Evolutionary conservation across 225 moss, liverwort and hornwort species (phyloP), one percentile per base, ranked within the genome.

Genomic region (Bryoerythrophyllum caledonicum): DNA sequence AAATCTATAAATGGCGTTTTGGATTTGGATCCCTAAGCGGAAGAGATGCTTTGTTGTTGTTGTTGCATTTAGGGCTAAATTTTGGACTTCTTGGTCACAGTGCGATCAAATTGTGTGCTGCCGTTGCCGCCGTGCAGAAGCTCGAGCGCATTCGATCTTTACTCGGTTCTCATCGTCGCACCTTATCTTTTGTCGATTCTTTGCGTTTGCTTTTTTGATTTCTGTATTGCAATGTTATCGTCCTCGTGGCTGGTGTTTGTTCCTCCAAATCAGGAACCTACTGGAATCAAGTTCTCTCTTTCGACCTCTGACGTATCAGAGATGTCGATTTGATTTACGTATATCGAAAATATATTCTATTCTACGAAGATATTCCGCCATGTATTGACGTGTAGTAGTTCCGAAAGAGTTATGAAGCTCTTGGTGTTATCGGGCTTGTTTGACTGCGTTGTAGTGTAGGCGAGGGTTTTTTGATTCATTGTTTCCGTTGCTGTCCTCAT

Each of bases 71-170:
- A 53, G 21, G 10, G 23, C 23, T 23, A n/a, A 55, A 23, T 55
- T 55, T 27, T 0, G 4, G 25, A 9, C 12, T 57, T 57, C 12
- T 57, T 24, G 57, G 25, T 73, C 14, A 30, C 84, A 94, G 95
- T 78, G 83, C 95, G 71, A 93, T 95, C 81, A 95, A 91, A 86
- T 57, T 95, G 60, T 93, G 87, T 70, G 93, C 87, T 60, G 91
- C 80, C 49, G 85, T 95, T 74, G 85, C 93, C 48, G 86, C 85
- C 20, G 58, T 81, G 0, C 82, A 87, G 75, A 96, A 91, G 79
- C 80, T 93, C 71, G 81, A 88, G 71, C 82, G 62, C 54, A 76
- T 86, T 43, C 75, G 73, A 60, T 61, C 78, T 67, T 67, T 69
- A 65, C 78, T 85, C 38, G 91, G 91, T 93, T 77, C 46, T 68